phyloP scores from a whole-genome alignment of 2,329 filamentous ascomycete species.

The Fusarium graminum region DNA sequence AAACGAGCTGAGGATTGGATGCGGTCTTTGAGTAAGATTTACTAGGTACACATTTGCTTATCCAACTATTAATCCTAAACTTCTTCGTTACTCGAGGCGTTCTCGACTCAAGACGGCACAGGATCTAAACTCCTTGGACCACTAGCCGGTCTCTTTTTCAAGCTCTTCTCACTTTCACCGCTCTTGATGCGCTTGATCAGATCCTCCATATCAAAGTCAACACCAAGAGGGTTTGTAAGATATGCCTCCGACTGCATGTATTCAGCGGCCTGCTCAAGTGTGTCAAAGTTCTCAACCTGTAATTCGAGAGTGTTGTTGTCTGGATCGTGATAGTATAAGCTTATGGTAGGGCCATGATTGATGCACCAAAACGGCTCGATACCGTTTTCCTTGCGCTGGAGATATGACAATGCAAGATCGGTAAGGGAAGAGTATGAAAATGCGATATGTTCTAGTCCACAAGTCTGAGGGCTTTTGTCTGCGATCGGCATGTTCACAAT shows the following conservation, averaged over 20 bases:
- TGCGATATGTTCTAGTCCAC: slow-evolving; percentile 3
- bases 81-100: too few species aligned
- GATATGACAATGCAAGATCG: background rate
- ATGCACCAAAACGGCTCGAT: slow-evolving; percentile 6
- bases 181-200: background rate
- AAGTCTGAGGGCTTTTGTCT: background rate
- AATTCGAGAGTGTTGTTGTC: background rate
- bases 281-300: slow-evolving; percentile 10
- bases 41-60: too few species aligned
- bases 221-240: background rate
- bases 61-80: too few species aligned
- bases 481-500: slow-evolving; percentile 2
- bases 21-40: background rate
- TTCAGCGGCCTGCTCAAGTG: background rate
- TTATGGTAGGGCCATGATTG: background rate
- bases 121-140: background rate
- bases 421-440: slow-evolving; percentile 3
- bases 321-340: background rate
- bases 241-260: slow-evolving; percentile 5
- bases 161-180: background rate
- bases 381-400: background rate
- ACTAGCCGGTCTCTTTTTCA: background rate
- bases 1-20: background rate
- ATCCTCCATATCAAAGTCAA: slow-evolving; percentile 2
- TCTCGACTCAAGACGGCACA: background rate